phyloP scores from a whole-genome alignment of 2,329 filamentous ascomycete species.

The Aaosphaeria pasadenensis region DNA sequence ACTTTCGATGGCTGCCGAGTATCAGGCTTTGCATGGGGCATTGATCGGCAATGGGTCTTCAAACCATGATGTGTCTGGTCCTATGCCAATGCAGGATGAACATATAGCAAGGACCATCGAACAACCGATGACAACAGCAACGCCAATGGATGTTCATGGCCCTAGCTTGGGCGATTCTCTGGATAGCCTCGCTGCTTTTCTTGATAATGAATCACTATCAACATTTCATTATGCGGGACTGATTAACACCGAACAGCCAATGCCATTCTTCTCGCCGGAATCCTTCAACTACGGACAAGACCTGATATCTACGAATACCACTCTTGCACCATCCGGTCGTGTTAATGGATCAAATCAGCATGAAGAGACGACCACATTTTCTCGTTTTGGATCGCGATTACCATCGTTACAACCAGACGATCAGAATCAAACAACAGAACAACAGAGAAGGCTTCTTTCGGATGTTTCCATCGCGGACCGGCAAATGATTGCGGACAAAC shows the following conservation, averaged over 20 bases:
- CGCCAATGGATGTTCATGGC: slow-evolving; percentile 9
- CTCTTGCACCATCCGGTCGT: slow-evolving; percentile 5
- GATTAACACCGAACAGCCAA: slow-evolving; percentile 41
- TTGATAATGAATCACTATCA: slow-evolving; percentile 36
- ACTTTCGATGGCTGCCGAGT: slow-evolving; percentile 42
- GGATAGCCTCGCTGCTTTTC: slow-evolving; percentile 37
- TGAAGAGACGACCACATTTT: slow-evolving; percentile 31
- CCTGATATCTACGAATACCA: slow-evolving; percentile 10
- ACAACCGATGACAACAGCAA: slow-evolving; percentile 4
- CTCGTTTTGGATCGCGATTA: slow-evolving; percentile 38
- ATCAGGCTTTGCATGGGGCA: slow-evolving; percentile 34
- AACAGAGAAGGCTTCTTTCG: slow-evolving; percentile 20
- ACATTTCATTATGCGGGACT: slow-evolving; percentile 40
- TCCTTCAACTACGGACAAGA: slow-evolving; percentile 32
- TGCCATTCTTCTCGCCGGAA: slow-evolving; percentile 42
- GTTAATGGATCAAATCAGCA: slow-evolving; percentile 12
- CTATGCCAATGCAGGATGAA: slow-evolving; percentile 11
- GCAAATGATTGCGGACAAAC: slow-evolving; percentile 52
- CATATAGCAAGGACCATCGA: slow-evolving; percentile 12
- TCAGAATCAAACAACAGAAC: slow-evolving; percentile 8
- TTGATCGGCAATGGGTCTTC: slow-evolving; percentile 12
- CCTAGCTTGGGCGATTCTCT: slow-evolving; percentile 30
- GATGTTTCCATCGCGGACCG: slow-evolving; percentile 35
- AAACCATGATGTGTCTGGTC: slow-evolving; percentile 9
- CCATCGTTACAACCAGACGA: slow-evolving; percentile 40